These are phyloP conservation scores for Ustilago xerochloae DNA, from an alignment of 1,284 basidiomycete species.

Conservation along the genomic window DNA sequence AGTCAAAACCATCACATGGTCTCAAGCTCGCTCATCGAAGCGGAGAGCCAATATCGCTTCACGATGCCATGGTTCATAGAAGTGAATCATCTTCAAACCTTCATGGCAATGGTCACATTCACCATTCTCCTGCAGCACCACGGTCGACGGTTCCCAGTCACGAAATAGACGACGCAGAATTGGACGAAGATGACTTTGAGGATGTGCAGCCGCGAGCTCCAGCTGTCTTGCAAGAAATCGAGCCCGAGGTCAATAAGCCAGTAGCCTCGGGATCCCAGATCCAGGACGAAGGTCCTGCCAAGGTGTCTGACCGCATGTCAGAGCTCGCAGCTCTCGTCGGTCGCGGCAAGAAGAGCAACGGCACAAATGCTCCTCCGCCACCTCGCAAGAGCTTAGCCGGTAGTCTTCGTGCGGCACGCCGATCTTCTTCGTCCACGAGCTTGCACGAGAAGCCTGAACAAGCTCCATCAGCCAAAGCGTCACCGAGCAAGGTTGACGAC, in stretches of 20 bases:
- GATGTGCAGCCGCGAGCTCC: slow-evolving; percentile 25
- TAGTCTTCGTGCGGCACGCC: slow-evolving; percentile 38
- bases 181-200: slow-evolving; percentile 42
- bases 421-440: slow-evolving; percentile 19
- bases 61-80: slow-evolving; percentile 23
- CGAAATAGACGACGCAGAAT: slow-evolving; percentile 10
- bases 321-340: slow-evolving; percentile 39
- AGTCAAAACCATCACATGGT: slow-evolving; percentile 5
- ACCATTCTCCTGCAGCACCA: neutral
- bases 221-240: slow-evolving; percentile 12
- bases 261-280: neutral
- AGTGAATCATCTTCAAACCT: neutral
- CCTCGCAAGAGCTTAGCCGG: slow-evolving; percentile 46
- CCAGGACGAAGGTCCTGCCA: neutral
- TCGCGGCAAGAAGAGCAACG: slow-evolving; percentile 7
- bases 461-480: neutral
- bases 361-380: slow-evolving; percentile 3
- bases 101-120: neutral
- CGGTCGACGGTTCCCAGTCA: neutral
- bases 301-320: slow-evolving; percentile 31
- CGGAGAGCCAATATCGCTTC: slow-evolving; percentile 40
- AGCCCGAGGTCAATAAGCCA: neutral
- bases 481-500: neutral
- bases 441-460: slow-evolving; percentile 15
- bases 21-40: slow-evolving; percentile 24